Conservation (phyloP, 176 grass and related monocot genomes). For the Tillandsia leiboldiana region DNA sequence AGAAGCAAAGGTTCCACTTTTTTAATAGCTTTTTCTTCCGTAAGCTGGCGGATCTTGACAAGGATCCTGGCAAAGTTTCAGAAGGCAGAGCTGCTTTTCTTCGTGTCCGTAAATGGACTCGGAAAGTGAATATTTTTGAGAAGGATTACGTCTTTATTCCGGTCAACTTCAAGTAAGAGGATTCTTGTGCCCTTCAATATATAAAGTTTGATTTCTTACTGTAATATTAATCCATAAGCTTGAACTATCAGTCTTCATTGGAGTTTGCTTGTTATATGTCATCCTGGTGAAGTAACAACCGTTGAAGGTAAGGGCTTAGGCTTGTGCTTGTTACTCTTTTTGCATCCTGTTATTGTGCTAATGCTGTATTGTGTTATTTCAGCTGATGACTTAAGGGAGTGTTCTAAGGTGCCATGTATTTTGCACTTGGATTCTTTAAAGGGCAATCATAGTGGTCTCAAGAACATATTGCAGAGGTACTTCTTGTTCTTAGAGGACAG, state of each 20-base stretch:
- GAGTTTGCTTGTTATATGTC: slow-evolving; percentile 93
- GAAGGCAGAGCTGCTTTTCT: slow-evolving; percentile 89
- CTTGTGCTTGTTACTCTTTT: slow-evolving; percentile 13
- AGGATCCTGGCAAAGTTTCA: slow-evolving; percentile 68
- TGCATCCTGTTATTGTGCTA: slow-evolving; percentile 14
- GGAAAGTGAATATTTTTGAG: slow-evolving; percentile 90
- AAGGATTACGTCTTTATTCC: slow-evolving; percentile 98
- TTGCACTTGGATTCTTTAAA: slow-evolving; percentile 99
- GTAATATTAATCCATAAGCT: background rate
- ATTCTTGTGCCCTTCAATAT: background rate
- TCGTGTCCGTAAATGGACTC: slow-evolving; percentile 94
- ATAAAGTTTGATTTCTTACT: background rate
- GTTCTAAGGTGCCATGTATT: slow-evolving; percentile 68
- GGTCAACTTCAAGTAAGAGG: slow-evolving; percentile 91
- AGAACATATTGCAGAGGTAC: slow-evolving; percentile 96
- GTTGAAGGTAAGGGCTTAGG: slow-evolving; percentile 41
- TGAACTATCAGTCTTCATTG: slow-evolving; percentile 72
- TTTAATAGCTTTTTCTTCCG: slow-evolving; percentile 99
- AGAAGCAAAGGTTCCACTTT: slow-evolving; percentile 61
- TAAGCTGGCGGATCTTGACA: slow-evolving; percentile 97
- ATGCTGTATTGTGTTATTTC: slow-evolving; percentile 28
- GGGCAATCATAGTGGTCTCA: slow-evolving; percentile 87
- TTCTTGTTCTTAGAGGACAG: background rate
- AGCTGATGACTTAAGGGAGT: slow-evolving; percentile 39
- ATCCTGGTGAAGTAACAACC: slow-evolving; percentile 68